phyloP scores from a whole-genome alignment of 768 basidiomycete genomes.

The Pulveroboletus ravenelii region DNA sequence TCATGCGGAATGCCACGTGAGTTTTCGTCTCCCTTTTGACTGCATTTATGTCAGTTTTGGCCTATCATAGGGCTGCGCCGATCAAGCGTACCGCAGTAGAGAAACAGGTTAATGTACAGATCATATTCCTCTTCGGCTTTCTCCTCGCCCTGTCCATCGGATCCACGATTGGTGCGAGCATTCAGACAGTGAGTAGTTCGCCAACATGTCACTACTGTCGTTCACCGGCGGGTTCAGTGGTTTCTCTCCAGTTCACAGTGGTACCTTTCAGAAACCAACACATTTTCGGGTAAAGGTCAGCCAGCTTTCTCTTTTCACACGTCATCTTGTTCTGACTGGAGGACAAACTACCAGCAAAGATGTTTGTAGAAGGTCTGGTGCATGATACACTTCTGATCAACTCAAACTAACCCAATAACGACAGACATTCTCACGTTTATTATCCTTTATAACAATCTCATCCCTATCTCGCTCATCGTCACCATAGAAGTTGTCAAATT shows the following conservation, averaged over 20 bases:
- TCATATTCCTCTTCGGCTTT: slow-evolving; percentile 88
- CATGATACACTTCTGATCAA: neutral
- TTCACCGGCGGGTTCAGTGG: slow-evolving; percentile 47
- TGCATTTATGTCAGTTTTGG: neutral
- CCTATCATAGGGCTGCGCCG: slow-evolving; percentile 69
- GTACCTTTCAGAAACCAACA: slow-evolving; percentile 72
- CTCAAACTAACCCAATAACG: slow-evolving; percentile 5
- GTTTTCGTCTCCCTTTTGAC: slow-evolving; percentile 25
- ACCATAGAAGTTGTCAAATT: slow-evolving; percentile 99
- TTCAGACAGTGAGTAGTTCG: slow-evolving; percentile 55
- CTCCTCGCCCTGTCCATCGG: slow-evolving; percentile 85
- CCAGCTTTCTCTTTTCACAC: neutral
- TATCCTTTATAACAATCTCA: slow-evolving; percentile 98
- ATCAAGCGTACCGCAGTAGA: slow-evolving; percentile 97
- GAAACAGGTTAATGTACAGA: slow-evolving; percentile 92
- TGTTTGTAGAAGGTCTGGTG: slow-evolving; percentile 75
- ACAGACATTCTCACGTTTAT: slow-evolving; percentile 96
- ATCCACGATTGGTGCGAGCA: slow-evolving; percentile 88
- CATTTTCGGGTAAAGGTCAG: slow-evolving; percentile 62
- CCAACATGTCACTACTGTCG: neutral
- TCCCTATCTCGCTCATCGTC: slow-evolving; percentile 97
- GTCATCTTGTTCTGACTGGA: neutral
- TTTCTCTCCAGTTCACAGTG: slow-evolving; percentile 84
- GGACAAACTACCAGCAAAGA: slow-evolving; percentile 45
- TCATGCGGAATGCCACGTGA: slow-evolving; percentile 97